Evolutionary conservation across 139 green algal genomes (phyloP), one percentile per base, ranked within the genome.

Genomic region (Micractinium sp.): DNA sequence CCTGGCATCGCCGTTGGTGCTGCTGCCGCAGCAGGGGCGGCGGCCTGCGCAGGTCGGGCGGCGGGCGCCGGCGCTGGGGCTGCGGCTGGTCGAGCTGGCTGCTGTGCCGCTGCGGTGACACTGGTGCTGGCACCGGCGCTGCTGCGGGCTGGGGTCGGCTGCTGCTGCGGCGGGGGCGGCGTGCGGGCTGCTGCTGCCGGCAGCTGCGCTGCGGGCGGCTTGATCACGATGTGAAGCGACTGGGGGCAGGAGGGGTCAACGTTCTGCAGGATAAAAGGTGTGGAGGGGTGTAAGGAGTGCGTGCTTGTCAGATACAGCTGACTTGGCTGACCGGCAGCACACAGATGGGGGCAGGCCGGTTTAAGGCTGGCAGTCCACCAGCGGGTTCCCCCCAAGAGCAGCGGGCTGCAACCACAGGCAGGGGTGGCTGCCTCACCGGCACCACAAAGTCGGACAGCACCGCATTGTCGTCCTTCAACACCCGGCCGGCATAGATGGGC

Each of bases 401-500:
- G n/a, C n/a, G n/a, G n/a, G n/a, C n/a, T n/a, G n/a, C 67, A 56
- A 5, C 33, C 9, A n/a, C 61, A 60, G 22, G 9, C 20, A 75
- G 53, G 29, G n/a, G 22, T 77, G n/a, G 15, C 3, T 27, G 19
- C 35, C 89, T 82, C 35, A 92, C 89, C 81, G 86, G 67, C 23
- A 74, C 38, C 1, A 93, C 29, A 33, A 93, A 86, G 19, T 74
- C 36, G 4, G 82, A 87, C 18, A 93, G 81, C 35, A 78, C 35
- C 3, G 61, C 74, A n/a, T 85, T 74, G 27, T 93, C 81, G 15
- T 95, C 89, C 85, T 94, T 95, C 1, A 96, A 88, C 25, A 96
- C 94, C 78, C 92, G 94, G 38, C 94, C 94, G 3, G 78, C 94
- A 81, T 95, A 96, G 0, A 96, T 95, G 22, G 96, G 81, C 94